phyloP scores from a whole-genome alignment of 2,329 filamentous ascomycete species.

The Fusarium burgessii region DNA sequence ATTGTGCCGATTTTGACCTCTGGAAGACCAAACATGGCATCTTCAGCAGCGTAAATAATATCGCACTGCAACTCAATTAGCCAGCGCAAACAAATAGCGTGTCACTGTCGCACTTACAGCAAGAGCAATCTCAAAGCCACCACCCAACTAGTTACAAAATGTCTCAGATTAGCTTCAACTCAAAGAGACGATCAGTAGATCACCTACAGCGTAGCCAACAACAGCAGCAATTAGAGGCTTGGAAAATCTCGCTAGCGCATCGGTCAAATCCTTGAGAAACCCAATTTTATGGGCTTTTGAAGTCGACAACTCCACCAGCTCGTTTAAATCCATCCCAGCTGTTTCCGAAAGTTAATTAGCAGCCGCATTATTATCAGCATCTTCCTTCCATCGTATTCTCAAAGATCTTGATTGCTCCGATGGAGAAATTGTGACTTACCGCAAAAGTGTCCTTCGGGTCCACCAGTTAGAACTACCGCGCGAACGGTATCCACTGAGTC shows the following conservation, averaged over 20 bases:
- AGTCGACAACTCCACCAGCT: slow-evolving; percentile 31
- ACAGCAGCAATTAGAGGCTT: slow-evolving; percentile 35
- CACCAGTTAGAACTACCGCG: slow-evolving; percentile 26
- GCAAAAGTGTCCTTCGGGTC: slow-evolving; percentile 32
- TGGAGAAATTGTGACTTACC: slow-evolving; percentile 9
- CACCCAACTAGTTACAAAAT: slow-evolving; percentile 13
- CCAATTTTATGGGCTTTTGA: slow-evolving; percentile 18
- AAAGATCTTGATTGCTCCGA: not conserved
- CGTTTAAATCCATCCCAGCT: slow-evolving; percentile 38
- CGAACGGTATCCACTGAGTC: slow-evolving; percentile 20
- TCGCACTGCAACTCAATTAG: slow-evolving; percentile 44
- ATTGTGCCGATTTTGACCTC: slow-evolving; percentile 52
- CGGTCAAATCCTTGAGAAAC: slow-evolving; percentile 35
- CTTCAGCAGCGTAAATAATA: slow-evolving; percentile 50
- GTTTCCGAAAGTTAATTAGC: not conserved
- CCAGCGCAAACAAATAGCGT: not conserved
- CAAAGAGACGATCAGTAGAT: not conserved
- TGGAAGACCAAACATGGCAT: slow-evolving; percentile 51
- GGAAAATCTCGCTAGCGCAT: slow-evolving; percentile 24
- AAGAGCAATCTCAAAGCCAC: slow-evolving; percentile 37
- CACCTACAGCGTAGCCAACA: slow-evolving; percentile 30
- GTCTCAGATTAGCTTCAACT: not conserved
- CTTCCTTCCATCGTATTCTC: not conserved
- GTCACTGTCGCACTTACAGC: slow-evolving; percentile 15
- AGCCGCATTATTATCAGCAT: not conserved